Evolutionary conservation across 352 stramenopile species (phyloP), one percentile per base, ranked within the genome.

Genomic region (Blastocystis sp.): DNA sequence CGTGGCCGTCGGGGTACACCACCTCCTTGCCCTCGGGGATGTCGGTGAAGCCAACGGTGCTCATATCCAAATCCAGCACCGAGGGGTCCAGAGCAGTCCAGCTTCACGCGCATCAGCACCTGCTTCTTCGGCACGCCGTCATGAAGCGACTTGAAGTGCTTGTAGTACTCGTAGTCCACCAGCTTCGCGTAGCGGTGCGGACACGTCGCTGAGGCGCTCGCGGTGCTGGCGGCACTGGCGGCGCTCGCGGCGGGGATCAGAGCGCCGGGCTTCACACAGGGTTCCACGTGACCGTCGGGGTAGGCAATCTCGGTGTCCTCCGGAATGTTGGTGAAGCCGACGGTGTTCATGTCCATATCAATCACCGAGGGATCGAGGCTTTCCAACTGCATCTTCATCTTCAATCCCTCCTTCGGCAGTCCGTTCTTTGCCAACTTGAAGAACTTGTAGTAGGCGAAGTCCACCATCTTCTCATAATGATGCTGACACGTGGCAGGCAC

Each of bases 101-200:
- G 90, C 28, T 86, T 92, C 92, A 95, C 94, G 69, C 94, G 94
- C 76, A 95, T 87, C 89, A 95, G 94, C 34, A 95, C 92, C 89
- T 95, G 93, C 89, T 94, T 92, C 0, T 90, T 28, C 2, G 93
- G 92, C 91, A 94, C 94, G 2, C 93, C 93, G 92, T 95, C 94
- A 74, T 94, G 94, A n/a, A 93, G 19, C 56, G 95, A 84, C 88
- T 95, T 95, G 78, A 95, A 95, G 65, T 94, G 94, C 62, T 95
- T 95, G 41, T 93, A 92, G 74, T 94, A 95, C 0, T 79, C 90
- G 41, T 92, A 93, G 56, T 95, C 92, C 80, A 94, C 92, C 64
- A 92, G 92, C 23, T 94, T 91, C 4, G 90, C 92, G 90, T 93
- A 92, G 34, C 62, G 34, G n/a, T 78, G 66, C 19, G 62, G 41